Evolutionary conservation across 768 basidiomycete genomes (phyloP).

Genomic region (Lenzites betulinus): DNA sequence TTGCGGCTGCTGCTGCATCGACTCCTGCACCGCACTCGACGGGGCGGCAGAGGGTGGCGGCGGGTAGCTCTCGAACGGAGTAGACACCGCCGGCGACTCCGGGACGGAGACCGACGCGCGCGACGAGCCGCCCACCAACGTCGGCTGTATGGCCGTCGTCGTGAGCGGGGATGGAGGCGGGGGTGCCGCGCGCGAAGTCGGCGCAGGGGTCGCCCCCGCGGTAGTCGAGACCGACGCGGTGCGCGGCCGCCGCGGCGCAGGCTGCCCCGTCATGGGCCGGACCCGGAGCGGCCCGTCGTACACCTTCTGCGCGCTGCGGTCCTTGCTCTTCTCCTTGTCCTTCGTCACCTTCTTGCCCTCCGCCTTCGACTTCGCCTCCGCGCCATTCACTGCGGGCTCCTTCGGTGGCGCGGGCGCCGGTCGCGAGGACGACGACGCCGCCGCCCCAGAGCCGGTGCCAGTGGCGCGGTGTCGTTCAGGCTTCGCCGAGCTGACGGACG

Average conservation of each 20-base stretch:
- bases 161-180: slow-evolving; percentile 7
- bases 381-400: slow-evolving; percentile 4
- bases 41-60: not conserved
- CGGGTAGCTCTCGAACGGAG: slow-evolving; percentile 13
- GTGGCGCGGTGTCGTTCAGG: slow-evolving; percentile 16
- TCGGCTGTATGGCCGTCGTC: not conserved
- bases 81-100: slow-evolving; percentile 12
- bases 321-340: slow-evolving; percentile 25
- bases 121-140: not conserved
- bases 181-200: not conserved
- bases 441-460: slow-evolving; percentile 1
- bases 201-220: slow-evolving; percentile 6
- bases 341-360: slow-evolving; percentile 27
- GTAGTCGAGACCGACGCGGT: slow-evolving; percentile 21
- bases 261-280: slow-evolving; percentile 39
- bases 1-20: slow-evolving; percentile 20
- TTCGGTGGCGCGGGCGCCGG: slow-evolving; percentile 12
- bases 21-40: slow-evolving; percentile 8
- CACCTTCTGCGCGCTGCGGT: slow-evolving; percentile 30
- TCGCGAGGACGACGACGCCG: slow-evolving; percentile 1
- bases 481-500: slow-evolving; percentile 34
- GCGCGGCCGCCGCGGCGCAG: slow-evolving; percentile 14
- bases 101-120: slow-evolving; percentile 1
- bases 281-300: slow-evolving; percentile 51
- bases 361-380: slow-evolving; percentile 11